Evolutionary conservation across 257 asterid genomes (phyloP), one percentile per base, ranked within the genome.

Genomic region (Scutellaria galericulata): DNA sequence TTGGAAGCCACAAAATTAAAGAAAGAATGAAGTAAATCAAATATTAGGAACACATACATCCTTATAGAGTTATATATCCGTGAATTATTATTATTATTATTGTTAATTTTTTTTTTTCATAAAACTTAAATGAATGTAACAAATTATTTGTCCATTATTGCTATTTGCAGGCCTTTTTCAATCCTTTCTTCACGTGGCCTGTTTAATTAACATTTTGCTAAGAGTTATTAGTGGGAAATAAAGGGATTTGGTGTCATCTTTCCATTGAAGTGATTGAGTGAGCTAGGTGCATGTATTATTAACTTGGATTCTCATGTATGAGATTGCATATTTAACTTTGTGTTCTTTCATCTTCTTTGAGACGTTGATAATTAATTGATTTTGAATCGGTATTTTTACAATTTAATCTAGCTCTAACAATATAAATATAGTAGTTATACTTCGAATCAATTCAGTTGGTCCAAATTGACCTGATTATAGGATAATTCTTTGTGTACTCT

Each of bases 181-280:
- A 52, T 42, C 41, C 27, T 47, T 6, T n/a, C 53, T 22, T 78
- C 85, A 80, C 90, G 60, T 78, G 86, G 79, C 39, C 24, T 76
- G 81, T 74, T 80, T 8, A 78, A 54, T 72, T 48, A 70, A 54
- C 22, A 31, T 42, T 64, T 75, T 42, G 53, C 50, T 63, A 59
- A 15, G 47, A 53, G 56, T 62, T 41, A 40, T 56, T 52, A 64
- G 63, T 14, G 24, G 50, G 22, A 54, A 37, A 18, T 14, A 61
- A 64, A 44, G 70, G 45, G 65, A 7, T 40, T 60, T 63, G 40
- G 39, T 68, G 62, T 59, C 0, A 69, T 42, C 57, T 62, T 63
- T n/a, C 61, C 54, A 60, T 56, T 71, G 39, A 59, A 68, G 81
- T 54, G 7, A 55, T 72, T 62, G 54, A 63, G 56, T 48, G 46